phyloP scores from a whole-genome alignment of 129 eudicot species.

The Tanacetum coccineum region DNA sequence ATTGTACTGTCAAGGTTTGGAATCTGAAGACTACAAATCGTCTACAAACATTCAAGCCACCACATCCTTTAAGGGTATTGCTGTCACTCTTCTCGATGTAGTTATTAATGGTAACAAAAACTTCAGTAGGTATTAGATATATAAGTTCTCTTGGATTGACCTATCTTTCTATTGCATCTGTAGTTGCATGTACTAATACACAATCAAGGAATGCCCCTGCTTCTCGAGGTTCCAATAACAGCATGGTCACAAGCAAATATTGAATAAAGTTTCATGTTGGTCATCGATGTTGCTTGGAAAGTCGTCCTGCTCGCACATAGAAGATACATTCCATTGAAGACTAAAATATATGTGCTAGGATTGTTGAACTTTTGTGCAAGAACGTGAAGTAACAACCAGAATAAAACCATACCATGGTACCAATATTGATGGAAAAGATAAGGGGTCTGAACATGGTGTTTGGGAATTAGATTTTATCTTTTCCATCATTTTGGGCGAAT shows the following conservation, averaged over 20 bases:
- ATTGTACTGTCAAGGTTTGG: constrained; percentile 98
- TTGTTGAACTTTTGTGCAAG: constrained; percentile 81
- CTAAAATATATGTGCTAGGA: constrained; percentile 92
- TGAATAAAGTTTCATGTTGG: constrained; percentile 95
- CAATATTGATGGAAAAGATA: constrained; percentile 52
- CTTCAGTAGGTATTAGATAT: no score
- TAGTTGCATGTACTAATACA: no score
- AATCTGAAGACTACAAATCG: constrained; percentile 79
- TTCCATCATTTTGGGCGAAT: no score
- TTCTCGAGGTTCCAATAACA: no score
- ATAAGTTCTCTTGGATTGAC: no score
- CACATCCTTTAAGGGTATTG: constrained; percentile 85
- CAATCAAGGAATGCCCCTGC: no score
- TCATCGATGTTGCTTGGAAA: constrained; percentile 98
- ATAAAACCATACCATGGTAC: constrained; percentile 52
- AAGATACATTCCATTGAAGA: constrained; percentile 80
- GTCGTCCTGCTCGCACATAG: constrained; percentile 97
- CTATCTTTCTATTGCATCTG: no score
- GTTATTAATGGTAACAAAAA: no score
- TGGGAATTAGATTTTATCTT: no score
- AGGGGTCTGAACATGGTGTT: constrained; percentile 72
- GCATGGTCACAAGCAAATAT: constrained; percentile 48
- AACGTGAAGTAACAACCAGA: constrained; percentile 68
- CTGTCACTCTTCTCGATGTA: no score
- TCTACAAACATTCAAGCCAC: constrained; percentile 90